Percentiles rank a stretch among this genome's conserved stretches.
Conservation (phyloP, 768 basidiomycete species). For the Psilocybe tampanensis region DNA sequence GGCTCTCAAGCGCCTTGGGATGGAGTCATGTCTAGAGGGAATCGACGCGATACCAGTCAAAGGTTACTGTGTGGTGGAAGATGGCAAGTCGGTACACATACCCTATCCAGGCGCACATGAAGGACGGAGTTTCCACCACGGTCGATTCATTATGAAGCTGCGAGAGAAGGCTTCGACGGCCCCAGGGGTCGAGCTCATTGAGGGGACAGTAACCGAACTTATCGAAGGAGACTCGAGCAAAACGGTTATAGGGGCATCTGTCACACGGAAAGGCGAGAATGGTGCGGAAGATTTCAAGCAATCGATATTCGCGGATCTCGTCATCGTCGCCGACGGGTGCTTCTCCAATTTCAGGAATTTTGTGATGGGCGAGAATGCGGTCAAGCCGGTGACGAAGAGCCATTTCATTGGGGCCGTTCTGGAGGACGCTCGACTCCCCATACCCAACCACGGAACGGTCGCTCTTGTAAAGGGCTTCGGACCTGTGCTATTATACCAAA, state of each 20-base stretch:
- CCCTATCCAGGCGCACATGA: constrained; percentile 79
- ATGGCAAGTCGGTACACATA: constrained; percentile 75
- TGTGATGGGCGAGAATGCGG: constrained; percentile 56
- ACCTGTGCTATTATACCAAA: constrained; percentile 93
- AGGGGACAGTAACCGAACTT: constrained; percentile 82
- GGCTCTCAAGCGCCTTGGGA: constrained; percentile 75
- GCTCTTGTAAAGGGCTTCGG: constrained; percentile 79
- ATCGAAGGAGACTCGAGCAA: constrained; percentile 54
- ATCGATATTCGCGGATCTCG: constrained; percentile 70
- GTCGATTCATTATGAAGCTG: constrained; percentile 81
- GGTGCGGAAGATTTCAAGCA: constrained; percentile 35
- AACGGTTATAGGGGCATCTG: constrained; percentile 68
- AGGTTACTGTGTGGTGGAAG: constrained; percentile 84
- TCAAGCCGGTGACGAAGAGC: constrained; percentile 61
- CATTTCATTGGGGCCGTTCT: constrained; percentile 88
- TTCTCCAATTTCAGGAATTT: constrained; percentile 86
- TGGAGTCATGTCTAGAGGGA: constrained; percentile 76
- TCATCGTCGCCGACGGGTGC: constrained; percentile 92
- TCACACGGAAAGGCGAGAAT: constrained; percentile 44
- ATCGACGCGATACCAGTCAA: constrained; percentile 84
- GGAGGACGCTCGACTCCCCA: constrained; percentile 73
- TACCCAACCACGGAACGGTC: constrained; percentile 82
- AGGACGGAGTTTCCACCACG: constrained; percentile 93
- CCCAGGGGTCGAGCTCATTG: constrained; percentile 74
- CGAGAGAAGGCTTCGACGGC: constrained; percentile 65